Base-by-base conservation (phyloP, 2,329 filamentous ascomycete species). In the Aspergillus alliaceus region DNA sequence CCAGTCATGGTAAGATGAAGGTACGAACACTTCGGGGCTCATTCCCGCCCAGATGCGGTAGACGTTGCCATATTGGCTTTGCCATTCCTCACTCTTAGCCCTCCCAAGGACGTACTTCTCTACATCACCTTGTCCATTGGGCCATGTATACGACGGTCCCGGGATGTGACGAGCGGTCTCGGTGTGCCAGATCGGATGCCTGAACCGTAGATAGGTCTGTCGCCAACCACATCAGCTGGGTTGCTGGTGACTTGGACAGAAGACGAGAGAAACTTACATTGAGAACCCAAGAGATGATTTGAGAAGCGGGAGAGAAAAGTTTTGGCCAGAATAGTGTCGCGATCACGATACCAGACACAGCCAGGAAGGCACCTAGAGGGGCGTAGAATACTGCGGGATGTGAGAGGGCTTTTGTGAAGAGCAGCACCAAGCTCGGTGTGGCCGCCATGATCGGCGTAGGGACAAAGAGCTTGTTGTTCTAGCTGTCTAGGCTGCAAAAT, bases 31-130 rank as follows among this genome's bases (percentile, higher is more conserved):
- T 63, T 80, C 78, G 1, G 68, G 59, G 12, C 56, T 69, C 44
- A 69, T 70, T 0, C 77, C 77, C 15, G 66, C 60, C 75, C 75
- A 77, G 14, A 76, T 66, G 2, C 74, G 66, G 58, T 80, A 79
- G 0, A 78, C 54, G 0, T 53, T n/a, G 2, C 77, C 76, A 60
- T 72, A 67, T 51, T 68, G 42, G 18, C 52, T 40, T 9, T 56
- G 62, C 77, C 77, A 80, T 18, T 51, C 40, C 7, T 31, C 46
- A 22, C 67, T 72, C 35, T 75, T 76, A 6, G 66, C 56, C 8
- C 59, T 58, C 1, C 77, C 77, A 6, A 59, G 35, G 2, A 79
- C 57, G 53, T 79, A 80, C 58, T 80, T 80, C 2, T 15, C 59
- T 2, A 65, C 58, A 54, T 77, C 69, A 2, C 76, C 77, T 59